Evolutionary conservation across 306 rosid species (phyloP), one percentile per base, ranked within the genome.

Genomic region (Cicer chorassanicum): DNA sequence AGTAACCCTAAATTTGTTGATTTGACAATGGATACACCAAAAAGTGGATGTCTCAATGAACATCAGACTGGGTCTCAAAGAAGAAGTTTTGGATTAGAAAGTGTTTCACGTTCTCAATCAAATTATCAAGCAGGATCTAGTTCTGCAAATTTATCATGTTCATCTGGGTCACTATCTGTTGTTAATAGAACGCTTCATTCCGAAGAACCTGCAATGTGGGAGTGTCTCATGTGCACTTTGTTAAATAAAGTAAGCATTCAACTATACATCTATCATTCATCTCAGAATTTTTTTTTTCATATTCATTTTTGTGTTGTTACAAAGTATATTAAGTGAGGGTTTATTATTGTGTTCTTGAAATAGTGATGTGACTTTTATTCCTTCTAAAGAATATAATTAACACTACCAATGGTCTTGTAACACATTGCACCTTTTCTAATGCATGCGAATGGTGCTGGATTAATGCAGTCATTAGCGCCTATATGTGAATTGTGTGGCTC

Each of bases 161-260:
- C 82, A 12, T 64, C 87, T 5, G 38, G 8, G 61, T 66, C 69
- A n/a, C 70, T 19, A 57, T 57, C 74, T 70, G 67, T 51, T 42
- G 69, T 21, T 56, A 51, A 79, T 76, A 64, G 74, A 50, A 50
- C 71, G 40, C 76, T 53, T 65, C 67, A 69, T 68, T 74, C 68
- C 2, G 87, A 71, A 66, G 88, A 88, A 86, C 62, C 65, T 83
- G 82, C 81, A 70, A 75, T 65, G 89, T 93, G 98, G 98, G 86
- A 84, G 71, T 93, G 98, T 53, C 76, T 66, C 51, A 83, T 63
- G 36, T 93, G 98, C 93, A 93, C 98, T 72, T 82, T 93, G 42
- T 77, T 91, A 76, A 93, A 93, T 83, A 87, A 82, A 4, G 98
- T 91, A 88, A 82, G 92, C 78, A 48, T 79, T 46, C 59, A 12